phyloP scores from a whole-genome alignment of 164 flowering plant genomes.

The Saururus chinensis region DNA sequence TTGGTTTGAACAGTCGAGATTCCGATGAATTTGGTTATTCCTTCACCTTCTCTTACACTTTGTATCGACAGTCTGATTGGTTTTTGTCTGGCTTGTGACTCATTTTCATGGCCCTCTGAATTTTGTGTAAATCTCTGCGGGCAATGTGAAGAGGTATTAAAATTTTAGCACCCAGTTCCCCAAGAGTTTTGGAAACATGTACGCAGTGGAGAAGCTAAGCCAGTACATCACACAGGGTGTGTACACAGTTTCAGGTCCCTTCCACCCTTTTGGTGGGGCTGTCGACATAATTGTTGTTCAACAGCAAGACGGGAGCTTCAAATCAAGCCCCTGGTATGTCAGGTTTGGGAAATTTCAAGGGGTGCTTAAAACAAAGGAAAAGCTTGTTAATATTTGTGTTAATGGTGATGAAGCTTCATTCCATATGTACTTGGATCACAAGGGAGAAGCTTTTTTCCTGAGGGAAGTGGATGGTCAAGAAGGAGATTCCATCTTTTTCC shows the following conservation, averaged over 20 bases:
- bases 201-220: conserved; percentile 60
- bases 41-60: background rate
- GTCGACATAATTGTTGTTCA: conserved; percentile 92
- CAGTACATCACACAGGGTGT: conserved; percentile 69
- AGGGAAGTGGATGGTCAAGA: conserved; percentile 55
- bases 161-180: too few relatives aligned
- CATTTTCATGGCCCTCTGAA: background rate
- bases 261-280: conserved; percentile 96
- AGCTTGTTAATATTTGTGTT: conserved; percentile 55
- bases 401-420: conserved; percentile 70
- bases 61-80: background rate
- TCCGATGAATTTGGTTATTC: background rate
- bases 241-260: conserved; percentile 68
- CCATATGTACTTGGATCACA: conserved; percentile 77
- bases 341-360: conserved; percentile 96
- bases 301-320: conserved; percentile 89
- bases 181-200: conserved; percentile 20
- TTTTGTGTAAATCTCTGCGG: background rate
- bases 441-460: conserved; percentile 85
- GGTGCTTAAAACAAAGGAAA: conserved; percentile 70
- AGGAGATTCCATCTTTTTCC: conserved; percentile 22
- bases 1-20: background rate
- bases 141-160: background rate
- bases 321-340: conserved; percentile 92
- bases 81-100: background rate